Conservation (phyloP, 2,329 filamentous ascomycete species). For the Hymenoscyphus fraxineus region DNA sequence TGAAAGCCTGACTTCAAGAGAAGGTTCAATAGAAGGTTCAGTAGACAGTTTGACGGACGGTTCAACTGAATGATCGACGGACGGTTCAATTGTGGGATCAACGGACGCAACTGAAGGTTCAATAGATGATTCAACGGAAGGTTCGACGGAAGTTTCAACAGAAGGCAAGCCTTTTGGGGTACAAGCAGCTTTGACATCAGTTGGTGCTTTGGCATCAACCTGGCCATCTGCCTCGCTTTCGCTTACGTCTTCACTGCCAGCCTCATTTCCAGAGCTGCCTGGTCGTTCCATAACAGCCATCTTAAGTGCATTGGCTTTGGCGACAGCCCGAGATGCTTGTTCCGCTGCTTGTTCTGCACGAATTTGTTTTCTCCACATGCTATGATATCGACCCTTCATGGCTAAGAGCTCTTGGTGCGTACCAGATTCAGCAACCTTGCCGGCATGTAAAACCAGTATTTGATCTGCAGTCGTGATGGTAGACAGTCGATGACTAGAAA, state of each 20-base stretch:
- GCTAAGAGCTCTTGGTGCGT: constrained; percentile 74
- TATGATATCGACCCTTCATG: constrained; percentile 66
- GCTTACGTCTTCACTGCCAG: constrained; percentile 29
- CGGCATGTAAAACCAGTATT: constrained; percentile 76
- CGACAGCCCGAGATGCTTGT: constrained; percentile 42
- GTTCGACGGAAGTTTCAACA: too few relatives aligned
- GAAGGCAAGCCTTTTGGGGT: too few relatives aligned
- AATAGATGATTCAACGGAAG: too few relatives aligned
- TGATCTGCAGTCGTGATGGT: constrained; percentile 90
- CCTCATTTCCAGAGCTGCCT: constrained; percentile 29
- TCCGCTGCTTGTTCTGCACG: constrained; percentile 68
- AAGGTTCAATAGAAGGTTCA: too few relatives aligned
- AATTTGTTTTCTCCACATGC: constrained; percentile 89
- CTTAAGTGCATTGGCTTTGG: constrained; percentile 31
- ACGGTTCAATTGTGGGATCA: too few relatives aligned
- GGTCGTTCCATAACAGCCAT: constrained; percentile 30
- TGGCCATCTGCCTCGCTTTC: constrained; percentile 28
- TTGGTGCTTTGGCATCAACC: not conserved
- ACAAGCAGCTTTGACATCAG: constrained; percentile 11
- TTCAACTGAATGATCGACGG: too few relatives aligned
- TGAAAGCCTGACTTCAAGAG: not conserved
- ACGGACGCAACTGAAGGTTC: too few relatives aligned
- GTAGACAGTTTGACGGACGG: too few relatives aligned
- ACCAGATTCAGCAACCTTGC: constrained; percentile 72
- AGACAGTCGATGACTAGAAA: constrained; percentile 67